These are phyloP conservation scores for Curvularia eragrostidis DNA, from an alignment of 2,329 filamentous ascomycete genomes.

Conservation along the genomic window DNA sequence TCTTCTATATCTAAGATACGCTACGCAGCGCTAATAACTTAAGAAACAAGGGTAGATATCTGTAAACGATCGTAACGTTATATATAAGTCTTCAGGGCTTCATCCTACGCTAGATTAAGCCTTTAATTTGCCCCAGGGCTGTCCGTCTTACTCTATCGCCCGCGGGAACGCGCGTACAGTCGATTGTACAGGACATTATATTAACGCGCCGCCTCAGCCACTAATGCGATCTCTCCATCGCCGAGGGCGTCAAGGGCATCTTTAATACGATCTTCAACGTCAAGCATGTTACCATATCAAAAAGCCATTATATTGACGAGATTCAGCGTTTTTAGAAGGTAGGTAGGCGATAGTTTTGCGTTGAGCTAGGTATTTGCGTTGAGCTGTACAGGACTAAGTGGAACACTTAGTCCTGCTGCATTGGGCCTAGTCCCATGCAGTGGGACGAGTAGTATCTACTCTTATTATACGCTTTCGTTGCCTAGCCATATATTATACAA, in stretches of 20 bases:
- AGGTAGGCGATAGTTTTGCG: background rate
- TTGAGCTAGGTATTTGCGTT: background rate
- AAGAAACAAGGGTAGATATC: background rate
- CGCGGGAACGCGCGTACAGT: slow-evolving; percentile 1
- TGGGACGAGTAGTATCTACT: no score
- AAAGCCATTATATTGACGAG: background rate
- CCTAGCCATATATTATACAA: no score
- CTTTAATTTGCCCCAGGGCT: background rate
- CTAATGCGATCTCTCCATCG: background rate
- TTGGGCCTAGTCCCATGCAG: background rate
- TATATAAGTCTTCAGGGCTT: background rate
- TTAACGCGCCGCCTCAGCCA: background rate
- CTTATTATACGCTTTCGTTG: no score
- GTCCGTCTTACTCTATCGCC: background rate
- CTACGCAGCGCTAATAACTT: background rate
- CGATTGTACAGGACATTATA: background rate
- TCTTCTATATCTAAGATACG: background rate
- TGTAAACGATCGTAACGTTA: background rate
- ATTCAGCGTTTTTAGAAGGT: background rate
- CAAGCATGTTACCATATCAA: background rate
- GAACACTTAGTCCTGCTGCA: background rate
- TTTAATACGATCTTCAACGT: background rate
- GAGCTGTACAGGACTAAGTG: slow-evolving; percentile 1
- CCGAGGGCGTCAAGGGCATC: background rate
- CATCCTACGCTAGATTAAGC: background rate